Conservation (phyloP, 2,329 filamentous ascomycete species). For the Stromatinia cepivora region DNA sequence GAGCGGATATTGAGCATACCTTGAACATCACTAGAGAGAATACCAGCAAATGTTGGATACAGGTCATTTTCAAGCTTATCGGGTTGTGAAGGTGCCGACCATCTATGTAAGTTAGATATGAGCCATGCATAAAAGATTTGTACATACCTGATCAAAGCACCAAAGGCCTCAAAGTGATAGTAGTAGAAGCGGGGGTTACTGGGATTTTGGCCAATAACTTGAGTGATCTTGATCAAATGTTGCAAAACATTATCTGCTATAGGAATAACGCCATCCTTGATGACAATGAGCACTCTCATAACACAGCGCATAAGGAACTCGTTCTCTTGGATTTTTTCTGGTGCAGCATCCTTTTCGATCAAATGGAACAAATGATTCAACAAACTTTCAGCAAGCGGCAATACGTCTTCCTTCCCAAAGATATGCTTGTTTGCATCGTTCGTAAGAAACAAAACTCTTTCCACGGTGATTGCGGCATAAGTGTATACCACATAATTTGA, state of each 20-base stretch:
- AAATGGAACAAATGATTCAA: conserved; percentile 87
- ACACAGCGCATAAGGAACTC: conserved; percentile 98
- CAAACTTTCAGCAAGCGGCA: conserved; percentile 80
- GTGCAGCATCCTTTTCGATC: conserved; percentile 79
- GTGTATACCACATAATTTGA: conserved; percentile 96
- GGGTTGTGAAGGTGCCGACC: conserved; percentile 66
- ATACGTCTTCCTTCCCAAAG: conserved; percentile 76
- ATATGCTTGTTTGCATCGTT: conserved; percentile 74
- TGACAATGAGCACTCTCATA: conserved; percentile 94
- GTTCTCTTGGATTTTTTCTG: conserved; percentile 96
- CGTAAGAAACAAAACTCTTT: conserved; percentile 82
- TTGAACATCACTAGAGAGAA: conserved; percentile 79
- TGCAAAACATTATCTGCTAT: conserved; percentile 77
- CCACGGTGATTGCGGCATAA: conserved; percentile 95
- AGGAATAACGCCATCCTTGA: conserved; percentile 75
- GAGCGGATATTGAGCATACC: conserved; percentile 49
- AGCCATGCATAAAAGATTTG: background rate
- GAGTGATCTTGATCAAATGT: conserved; percentile 85
- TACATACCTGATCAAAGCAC: conserved; percentile 68
- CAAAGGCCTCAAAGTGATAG: conserved; percentile 94
- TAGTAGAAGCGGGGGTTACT: conserved; percentile 99
- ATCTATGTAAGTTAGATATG: conserved; percentile 43
- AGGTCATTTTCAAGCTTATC: conserved; percentile 76
- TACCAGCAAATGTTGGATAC: conserved; percentile 78
- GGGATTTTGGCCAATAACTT: conserved; percentile 89